phyloP scores from a whole-genome alignment of 2,329 filamentous ascomycete genomes.

The Herpotrichia juniperi region DNA sequence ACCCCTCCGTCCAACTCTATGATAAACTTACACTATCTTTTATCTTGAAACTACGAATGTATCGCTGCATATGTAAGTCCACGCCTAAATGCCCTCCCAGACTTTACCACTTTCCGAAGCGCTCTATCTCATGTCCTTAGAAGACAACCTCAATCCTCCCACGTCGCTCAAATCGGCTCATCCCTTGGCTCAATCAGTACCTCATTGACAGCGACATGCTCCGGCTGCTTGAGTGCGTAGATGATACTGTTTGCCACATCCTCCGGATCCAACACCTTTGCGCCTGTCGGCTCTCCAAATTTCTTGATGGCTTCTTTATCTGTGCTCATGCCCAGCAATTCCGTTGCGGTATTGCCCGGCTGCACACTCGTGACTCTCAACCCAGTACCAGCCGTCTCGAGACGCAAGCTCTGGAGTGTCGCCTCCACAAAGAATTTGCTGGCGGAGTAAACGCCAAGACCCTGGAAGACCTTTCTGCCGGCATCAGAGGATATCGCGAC shows the following conservation, averaged over 20 bases:
- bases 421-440: conserved; percentile 88
- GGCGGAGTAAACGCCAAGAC: conserved; percentile 80
- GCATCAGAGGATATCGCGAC: conserved; percentile 84
- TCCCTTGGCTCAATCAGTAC: conserved; percentile 65
- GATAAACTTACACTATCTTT: no score
- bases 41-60: no score
- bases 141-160: no score
- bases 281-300: conserved; percentile 76
- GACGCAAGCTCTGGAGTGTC: conserved; percentile 73
- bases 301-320: conserved; percentile 79
- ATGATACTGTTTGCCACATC: conserved; percentile 77
- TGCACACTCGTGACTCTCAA: conserved; percentile 76
- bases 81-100: no score
- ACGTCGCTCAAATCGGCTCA: conserved; percentile 39
- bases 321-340: conserved; percentile 75
- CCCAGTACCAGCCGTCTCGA: conserved; percentile 77
- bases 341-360: conserved; percentile 77
- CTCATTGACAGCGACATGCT: conserved; percentile 80
- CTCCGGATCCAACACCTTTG: conserved; percentile 74
- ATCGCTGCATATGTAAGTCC: no score
- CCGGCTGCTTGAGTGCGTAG: conserved; percentile 75
- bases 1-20: no score
- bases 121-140: no score
- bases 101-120: no score
- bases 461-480: conserved; percentile 81